These are phyloP conservation scores for Nannochloropsis gaditana DNA, from an alignment of 108 stramenopile species.

Conservation along the genomic window DNA sequence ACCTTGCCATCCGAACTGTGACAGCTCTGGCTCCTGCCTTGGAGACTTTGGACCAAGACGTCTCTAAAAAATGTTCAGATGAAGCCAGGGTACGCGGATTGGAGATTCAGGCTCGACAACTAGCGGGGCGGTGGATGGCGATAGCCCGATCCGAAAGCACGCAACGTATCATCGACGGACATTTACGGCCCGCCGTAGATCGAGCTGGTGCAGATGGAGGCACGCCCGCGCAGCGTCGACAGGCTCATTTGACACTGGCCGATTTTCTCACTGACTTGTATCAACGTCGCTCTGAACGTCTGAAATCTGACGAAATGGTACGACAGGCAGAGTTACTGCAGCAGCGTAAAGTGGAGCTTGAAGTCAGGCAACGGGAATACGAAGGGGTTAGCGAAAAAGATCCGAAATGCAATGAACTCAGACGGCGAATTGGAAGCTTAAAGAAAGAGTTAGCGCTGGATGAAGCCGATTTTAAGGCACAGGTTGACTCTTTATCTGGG, in stretches of 20 bases:
- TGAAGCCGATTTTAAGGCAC: neutral
- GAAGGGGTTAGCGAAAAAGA: neutral
- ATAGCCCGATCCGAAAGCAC: conserved; percentile 36
- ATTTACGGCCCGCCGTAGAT: conserved; percentile 39
- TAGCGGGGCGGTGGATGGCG: conserved; percentile 35
- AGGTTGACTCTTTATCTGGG: conserved; percentile 1
- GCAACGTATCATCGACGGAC: conserved; percentile 27
- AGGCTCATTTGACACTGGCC: conserved; percentile 37
- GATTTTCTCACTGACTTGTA: conserved; percentile 33
- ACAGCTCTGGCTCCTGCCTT: conserved; percentile 27
- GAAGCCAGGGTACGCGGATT: neutral
- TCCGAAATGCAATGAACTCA: neutral
- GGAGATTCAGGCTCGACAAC: conserved; percentile 27
- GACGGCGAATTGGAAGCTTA: neutral
- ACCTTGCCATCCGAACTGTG: conserved; percentile 25
- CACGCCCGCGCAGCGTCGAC: neutral
- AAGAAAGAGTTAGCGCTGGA: neutral
- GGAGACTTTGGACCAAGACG: neutral
- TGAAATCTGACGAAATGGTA: conserved; percentile 33
- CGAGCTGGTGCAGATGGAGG: conserved; percentile 27
- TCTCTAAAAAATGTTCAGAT: neutral
- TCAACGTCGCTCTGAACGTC: conserved; percentile 26
- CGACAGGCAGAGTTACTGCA: conserved; percentile 27
- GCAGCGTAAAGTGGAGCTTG: conserved; percentile 29
- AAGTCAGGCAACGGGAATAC: neutral